phyloP scores from a whole-genome alignment of 2,329 filamentous ascomycete species.

The Alternaria alternata region DNA sequence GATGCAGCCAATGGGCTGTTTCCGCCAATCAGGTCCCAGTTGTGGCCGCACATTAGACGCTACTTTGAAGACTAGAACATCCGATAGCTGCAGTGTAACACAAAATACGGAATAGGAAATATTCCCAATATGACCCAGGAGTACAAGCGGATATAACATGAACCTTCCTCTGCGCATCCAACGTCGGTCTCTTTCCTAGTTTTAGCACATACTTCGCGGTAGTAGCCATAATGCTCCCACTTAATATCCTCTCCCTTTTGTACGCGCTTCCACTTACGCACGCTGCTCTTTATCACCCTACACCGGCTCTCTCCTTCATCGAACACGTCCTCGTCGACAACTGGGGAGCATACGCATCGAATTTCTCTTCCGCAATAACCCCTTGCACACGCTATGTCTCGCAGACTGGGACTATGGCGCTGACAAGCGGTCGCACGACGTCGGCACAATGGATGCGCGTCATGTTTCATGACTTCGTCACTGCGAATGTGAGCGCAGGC shows the following conservation, averaged over 20 bases:
- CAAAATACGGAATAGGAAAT: background rate
- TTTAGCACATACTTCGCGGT: background rate
- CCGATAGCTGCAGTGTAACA: background rate
- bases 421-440: slow-evolving; percentile 15
- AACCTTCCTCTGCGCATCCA: background rate
- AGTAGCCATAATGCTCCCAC: background rate
- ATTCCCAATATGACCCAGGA: background rate
- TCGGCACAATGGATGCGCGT: slow-evolving; percentile 40
- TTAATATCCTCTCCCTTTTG: background rate
- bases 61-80: background rate
- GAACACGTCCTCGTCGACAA: slow-evolving; percentile 28
- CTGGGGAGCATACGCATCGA: slow-evolving; percentile 25
- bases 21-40: background rate
- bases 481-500: slow-evolving; percentile 31
- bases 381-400: slow-evolving; percentile 27
- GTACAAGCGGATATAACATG: background rate
- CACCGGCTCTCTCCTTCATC: slow-evolving; percentile 11
- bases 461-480: slow-evolving; percentile 44
- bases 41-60: background rate
- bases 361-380: slow-evolving; percentile 27
- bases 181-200: background rate
- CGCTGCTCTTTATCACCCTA: slow-evolving; percentile 15
- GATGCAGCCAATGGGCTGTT: background rate
- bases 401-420: slow-evolving; percentile 12
- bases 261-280: background rate